Percentiles rank a stretch among this genome's conserved stretches.
Conservation (phyloP, 1,284 basidiomycete species). For the Malassezia caprae region DNA sequence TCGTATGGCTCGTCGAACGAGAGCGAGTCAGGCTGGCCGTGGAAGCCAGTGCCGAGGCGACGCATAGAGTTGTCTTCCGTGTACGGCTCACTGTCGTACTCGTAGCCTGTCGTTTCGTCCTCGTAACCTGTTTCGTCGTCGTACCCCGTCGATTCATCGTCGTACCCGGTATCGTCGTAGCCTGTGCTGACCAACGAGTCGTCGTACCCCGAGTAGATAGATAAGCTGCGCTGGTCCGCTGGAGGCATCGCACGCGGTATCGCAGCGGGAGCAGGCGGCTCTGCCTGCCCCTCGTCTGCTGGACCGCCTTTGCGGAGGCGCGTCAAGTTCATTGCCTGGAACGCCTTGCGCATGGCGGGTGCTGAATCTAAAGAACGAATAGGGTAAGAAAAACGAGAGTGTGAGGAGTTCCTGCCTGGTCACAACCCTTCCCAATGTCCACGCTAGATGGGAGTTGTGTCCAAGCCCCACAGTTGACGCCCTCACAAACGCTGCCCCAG, state of each 20-base stretch:
- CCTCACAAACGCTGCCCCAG: neutral
- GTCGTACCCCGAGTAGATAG: neutral
- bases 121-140: constrained; percentile 1
- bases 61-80: neutral
- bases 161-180: neutral
- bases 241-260: neutral
- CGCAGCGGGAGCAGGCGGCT: neutral
- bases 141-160: neutral
- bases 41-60: neutral
- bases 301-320: constrained; percentile 3
- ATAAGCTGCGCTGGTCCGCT: neutral
- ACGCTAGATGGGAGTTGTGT: neutral
- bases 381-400: neutral
- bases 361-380: neutral
- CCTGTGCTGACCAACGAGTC: neutral
- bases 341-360: constrained; percentile 13
- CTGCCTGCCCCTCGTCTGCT: neutral
- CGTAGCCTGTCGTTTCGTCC: neutral
- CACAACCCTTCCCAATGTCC: neutral
- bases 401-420: neutral
- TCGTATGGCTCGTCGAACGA: neutral
- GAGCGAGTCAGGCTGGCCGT: neutral
- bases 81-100: neutral
- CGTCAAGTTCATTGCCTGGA: constrained; percentile 7
- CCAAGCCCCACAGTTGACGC: neutral